phyloP scores from a whole-genome alignment of 352 stramenopile genomes.

The Globisporangium heterothallicum region DNA sequence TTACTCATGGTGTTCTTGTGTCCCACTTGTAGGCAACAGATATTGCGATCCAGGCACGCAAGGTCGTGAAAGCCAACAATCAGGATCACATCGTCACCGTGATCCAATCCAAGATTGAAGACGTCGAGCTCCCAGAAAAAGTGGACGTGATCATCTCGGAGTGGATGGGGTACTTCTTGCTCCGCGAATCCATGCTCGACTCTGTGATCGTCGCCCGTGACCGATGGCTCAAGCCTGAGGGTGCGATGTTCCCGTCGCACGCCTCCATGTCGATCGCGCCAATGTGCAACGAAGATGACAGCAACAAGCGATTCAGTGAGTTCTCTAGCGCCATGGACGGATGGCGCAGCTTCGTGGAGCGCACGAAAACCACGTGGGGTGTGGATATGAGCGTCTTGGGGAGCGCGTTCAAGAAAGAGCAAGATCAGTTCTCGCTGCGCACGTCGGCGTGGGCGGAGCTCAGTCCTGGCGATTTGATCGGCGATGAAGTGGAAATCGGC shows the following conservation, averaged over 20 bases:
- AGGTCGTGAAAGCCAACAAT: constrained; percentile 95
- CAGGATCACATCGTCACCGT: constrained; percentile 97
- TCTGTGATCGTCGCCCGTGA: constrained; percentile 95
- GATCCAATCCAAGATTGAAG: constrained; percentile 98
- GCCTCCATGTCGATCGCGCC: constrained; percentile 97
- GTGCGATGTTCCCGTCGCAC: constrained; percentile 98
- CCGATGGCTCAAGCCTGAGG: constrained; percentile 94
- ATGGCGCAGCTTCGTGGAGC: constrained; percentile 85
- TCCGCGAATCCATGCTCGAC: constrained; percentile 99
- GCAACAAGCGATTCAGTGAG: constrained; percentile 80
- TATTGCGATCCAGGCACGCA: constrained; percentile 95
- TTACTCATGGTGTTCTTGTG: constrained; percentile 24
- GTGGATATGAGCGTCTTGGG: constrained; percentile 96
- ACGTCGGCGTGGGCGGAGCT: constrained; percentile 84
- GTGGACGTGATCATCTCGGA: constrained; percentile 99
- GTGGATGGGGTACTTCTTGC: constrained; percentile 99
- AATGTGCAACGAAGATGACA: constrained; percentile 92
- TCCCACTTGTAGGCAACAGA: too few relatives aligned
- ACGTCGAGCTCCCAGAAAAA: constrained; percentile 95
- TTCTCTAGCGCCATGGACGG: constrained; percentile 83
- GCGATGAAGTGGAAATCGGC: constrained; percentile 77
- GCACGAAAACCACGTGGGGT: constrained; percentile 93
- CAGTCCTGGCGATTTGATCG: constrained; percentile 68
- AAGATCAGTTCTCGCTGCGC: constrained; percentile 84
- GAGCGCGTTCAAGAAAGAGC: constrained; percentile 81